Base-by-base conservation (phyloP, 257 asterid genomes). In the Salvia rosmarinus region DNA sequence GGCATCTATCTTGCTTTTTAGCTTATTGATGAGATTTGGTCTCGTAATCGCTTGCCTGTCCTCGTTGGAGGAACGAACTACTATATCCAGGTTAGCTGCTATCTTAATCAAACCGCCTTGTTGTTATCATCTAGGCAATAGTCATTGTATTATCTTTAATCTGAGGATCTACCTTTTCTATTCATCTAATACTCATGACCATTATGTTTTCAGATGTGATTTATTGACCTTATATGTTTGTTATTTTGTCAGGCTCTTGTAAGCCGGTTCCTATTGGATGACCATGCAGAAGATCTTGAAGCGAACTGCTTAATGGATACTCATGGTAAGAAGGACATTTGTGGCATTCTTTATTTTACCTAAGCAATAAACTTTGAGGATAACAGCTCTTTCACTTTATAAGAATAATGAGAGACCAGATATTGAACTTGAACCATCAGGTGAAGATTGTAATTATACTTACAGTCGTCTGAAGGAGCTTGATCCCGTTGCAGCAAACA, bases 51-150 rank as follows among this genome's bases (percentile, higher is more conserved):
- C 77, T 73, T 95, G 83, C 99, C 99, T n/a, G 94, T 91, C 54
- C 81, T 95, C 40, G 99, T 95, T 52, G 99, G 99, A 5, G 99
- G 99, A 80, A 88, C 99, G 76, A 91, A 95, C 83, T 91, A 95
- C 80, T 95, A 91, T 77, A 95, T 91, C 76, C 99, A 91, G 96
- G 98, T 94, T 73, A 79, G 77, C 60, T 77, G 73, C 74, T 43
- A 8, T 21, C 42, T 60, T 8, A 1, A 21, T 67, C 46, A 60
- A 59, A 65, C 23, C 43, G 55, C 25, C 20, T 68, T 61, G n/a
- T 4, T 12, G 61, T 56, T 47, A 35, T 21, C 46, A 57, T 73
- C 39, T 55, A 51, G n/a, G n/a, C n/a, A n/a, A n/a, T n/a, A n/a
- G 19, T 50, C 64, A 13, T 42, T 43, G 20, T 61, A 13, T 63